Conservation (phyloP, 1,284 basidiomycete genomes). For the Veloboletus limbatus region DNA sequence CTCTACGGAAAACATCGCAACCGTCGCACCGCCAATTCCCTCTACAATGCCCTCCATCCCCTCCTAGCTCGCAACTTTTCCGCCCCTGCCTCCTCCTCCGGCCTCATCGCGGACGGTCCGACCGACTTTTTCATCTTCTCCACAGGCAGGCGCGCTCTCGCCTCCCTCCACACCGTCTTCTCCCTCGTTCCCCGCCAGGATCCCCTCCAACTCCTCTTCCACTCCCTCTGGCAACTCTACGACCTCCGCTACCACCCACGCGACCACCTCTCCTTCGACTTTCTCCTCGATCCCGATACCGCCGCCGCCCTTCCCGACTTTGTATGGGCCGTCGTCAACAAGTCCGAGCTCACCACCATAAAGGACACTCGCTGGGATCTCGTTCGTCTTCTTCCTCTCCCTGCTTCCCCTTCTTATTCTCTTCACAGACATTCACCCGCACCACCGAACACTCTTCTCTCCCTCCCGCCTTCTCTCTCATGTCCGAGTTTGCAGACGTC, state of each 20-base stretch:
- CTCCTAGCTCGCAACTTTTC: constrained; percentile 69
- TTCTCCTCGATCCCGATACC: constrained; percentile 61
- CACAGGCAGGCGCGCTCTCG: constrained; percentile 75
- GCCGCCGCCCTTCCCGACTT: constrained; percentile 57
- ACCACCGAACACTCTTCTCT: constrained; percentile 64
- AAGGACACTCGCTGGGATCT: constrained; percentile 81
- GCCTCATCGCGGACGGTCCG: constrained; percentile 64
- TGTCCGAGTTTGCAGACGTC: constrained; percentile 82
- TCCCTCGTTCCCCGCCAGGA: constrained; percentile 82
- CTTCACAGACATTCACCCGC: constrained; percentile 70
- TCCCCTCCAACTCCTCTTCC: constrained; percentile 61
- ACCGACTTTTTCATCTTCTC: constrained; percentile 82
- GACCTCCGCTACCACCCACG: constrained; percentile 72
- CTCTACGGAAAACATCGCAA: constrained; percentile 58
- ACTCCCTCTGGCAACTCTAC: constrained; percentile 58
- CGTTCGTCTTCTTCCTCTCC: constrained; percentile 47
- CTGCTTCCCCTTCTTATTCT: background rate
- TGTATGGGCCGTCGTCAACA: constrained; percentile 81
- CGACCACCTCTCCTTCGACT: constrained; percentile 73
- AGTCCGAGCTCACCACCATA: constrained; percentile 69
- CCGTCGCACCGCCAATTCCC: constrained; percentile 51
- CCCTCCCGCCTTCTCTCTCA: constrained; percentile 61
- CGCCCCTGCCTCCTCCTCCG: constrained; percentile 48
- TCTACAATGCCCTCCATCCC: constrained; percentile 56
- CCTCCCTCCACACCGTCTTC: constrained; percentile 77